phyloP scores from a whole-genome alignment of 2,329 filamentous ascomycete species.

The Xylariomycetidae sp. region DNA sequence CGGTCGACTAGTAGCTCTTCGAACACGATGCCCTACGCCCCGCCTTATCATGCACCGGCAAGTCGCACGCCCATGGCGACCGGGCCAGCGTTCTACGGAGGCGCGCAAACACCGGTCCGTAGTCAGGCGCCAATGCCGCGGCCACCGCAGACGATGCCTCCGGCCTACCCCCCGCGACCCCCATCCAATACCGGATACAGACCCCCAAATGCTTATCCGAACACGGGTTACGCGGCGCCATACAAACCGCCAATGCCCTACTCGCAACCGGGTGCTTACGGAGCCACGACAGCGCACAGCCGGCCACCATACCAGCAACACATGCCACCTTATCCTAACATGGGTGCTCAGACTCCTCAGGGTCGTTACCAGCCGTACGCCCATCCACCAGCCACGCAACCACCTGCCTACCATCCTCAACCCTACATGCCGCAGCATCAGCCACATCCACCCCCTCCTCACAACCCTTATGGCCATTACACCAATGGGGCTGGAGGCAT shows the following conservation, averaged over 20 bases:
- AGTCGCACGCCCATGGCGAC: slow-evolving; percentile 37
- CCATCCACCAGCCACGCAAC: slow-evolving; percentile 19
- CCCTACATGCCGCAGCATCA: slow-evolving; percentile 21
- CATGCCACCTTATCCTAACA: slow-evolving; percentile 33
- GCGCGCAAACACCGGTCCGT: slow-evolving; percentile 32
- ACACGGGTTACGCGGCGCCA: slow-evolving; percentile 37
- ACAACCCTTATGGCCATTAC: slow-evolving; percentile 23
- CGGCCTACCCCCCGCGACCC: slow-evolving; percentile 28
- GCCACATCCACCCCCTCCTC: slow-evolving; percentile 21
- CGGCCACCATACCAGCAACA: slow-evolving; percentile 36
- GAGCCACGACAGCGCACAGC: slow-evolving; percentile 35
- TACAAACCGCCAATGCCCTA: slow-evolving; percentile 48
- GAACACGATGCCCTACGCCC: slow-evolving; percentile 35
- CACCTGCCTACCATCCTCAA: slow-evolving; percentile 19
- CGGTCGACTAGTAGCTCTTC: slow-evolving; percentile 33
- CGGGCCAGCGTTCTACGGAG: slow-evolving; percentile 41
- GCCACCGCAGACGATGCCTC: slow-evolving; percentile 33
- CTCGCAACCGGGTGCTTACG: slow-evolving; percentile 43
- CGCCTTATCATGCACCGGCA: slow-evolving; percentile 42
- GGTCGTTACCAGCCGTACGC: slow-evolving; percentile 22
- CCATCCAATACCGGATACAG: slow-evolving; percentile 41
- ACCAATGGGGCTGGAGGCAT: slow-evolving; percentile 20
- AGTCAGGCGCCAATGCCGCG: slow-evolving; percentile 34
- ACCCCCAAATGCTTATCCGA: slow-evolving; percentile 41
- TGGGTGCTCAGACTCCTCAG: slow-evolving; percentile 35